Evolutionary conservation across 129 eudicot species (phyloP).

Genomic region (Tanacetum coccineum): DNA sequence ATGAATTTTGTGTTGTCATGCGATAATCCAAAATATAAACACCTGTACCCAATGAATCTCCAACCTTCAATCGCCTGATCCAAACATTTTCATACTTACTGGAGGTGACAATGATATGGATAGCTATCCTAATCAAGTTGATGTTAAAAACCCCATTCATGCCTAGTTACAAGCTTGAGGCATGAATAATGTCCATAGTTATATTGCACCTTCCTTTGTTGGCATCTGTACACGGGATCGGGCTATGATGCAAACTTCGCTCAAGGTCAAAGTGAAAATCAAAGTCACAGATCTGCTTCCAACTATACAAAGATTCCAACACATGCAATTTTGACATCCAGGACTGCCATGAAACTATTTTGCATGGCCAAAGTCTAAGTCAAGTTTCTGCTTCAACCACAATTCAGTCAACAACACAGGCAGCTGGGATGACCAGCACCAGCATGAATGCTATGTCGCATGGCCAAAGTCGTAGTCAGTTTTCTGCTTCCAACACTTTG

Average conservation of each 20-base stretch:
- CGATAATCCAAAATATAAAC: constrained; percentile 35
- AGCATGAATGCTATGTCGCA: too few species aligned
- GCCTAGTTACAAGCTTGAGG: constrained; percentile 18
- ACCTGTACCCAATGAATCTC: constrained; percentile 27
- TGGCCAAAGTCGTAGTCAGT: too few species aligned
- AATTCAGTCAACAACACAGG: too few species aligned
- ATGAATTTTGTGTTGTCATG: constrained; percentile 35
- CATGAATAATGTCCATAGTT: constrained; percentile 5
- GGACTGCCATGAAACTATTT: too few species aligned
- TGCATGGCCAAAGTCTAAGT: too few species aligned
- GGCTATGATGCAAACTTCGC: neutral
- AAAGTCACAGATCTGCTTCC: constrained; percentile 4
- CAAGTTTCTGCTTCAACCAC: too few species aligned
- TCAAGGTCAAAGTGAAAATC: constrained; percentile 19
- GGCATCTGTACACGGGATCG: too few species aligned
- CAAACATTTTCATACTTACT: constrained; percentile 50
- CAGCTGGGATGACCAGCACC: too few species aligned
- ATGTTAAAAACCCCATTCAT: constrained; percentile 44
- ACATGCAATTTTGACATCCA: too few species aligned
- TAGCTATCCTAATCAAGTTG: constrained; percentile 30
- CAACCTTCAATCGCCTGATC: constrained; percentile 2
- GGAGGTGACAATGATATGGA: constrained; percentile 44
- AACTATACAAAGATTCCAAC: too few species aligned
- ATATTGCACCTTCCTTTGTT: neutral
- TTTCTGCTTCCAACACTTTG: too few species aligned